These are phyloP conservation scores for Sphaerobolus stellatus DNA, from an alignment of 1,284 basidiomycete genomes.

Conservation along the genomic window DNA sequence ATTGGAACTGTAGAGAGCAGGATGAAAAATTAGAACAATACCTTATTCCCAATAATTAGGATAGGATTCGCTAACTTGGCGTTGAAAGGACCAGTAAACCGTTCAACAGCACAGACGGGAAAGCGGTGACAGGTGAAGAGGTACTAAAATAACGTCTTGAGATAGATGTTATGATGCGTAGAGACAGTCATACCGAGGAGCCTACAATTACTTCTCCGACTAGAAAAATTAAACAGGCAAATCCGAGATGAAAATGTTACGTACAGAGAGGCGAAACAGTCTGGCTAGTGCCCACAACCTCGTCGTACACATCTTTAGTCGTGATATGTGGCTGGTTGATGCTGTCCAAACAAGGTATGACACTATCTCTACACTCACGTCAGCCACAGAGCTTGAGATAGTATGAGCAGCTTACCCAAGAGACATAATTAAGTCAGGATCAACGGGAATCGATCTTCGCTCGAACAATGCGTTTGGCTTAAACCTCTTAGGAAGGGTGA, in stretches of 20 bases:
- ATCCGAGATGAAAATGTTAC: neutral
- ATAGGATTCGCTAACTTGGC: slow-evolving; percentile 27
- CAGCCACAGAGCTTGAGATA: too few relatives aligned
- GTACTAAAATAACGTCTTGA: neutral
- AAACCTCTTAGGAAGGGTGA: too few relatives aligned
- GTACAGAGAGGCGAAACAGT: neutral
- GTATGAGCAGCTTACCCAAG: too few relatives aligned
- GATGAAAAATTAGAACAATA: neutral
- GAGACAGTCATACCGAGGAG: neutral
- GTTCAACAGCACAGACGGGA: slow-evolving; percentile 19
- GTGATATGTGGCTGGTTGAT: slow-evolving; percentile 7
- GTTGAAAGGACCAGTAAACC: slow-evolving; percentile 37
- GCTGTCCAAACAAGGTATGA: slow-evolving; percentile 6
- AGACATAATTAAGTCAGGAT: too few relatives aligned
- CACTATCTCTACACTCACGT: neutral
- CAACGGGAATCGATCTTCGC: too few relatives aligned
- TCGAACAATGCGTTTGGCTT: too few relatives aligned
- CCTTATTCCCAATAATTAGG: slow-evolving; percentile 23
- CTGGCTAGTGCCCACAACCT: neutral
- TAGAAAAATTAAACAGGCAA: neutral
- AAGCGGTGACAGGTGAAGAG: slow-evolving; percentile 1
- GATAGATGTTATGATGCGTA: neutral
- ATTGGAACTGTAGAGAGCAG: neutral
- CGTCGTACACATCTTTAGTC: neutral
- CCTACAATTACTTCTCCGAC: slow-evolving; percentile 1